Evolutionary conservation across 257 asterid genomes (phyloP), one percentile per base, ranked within the genome.

Genomic region (Primulina huaijiensis): DNA sequence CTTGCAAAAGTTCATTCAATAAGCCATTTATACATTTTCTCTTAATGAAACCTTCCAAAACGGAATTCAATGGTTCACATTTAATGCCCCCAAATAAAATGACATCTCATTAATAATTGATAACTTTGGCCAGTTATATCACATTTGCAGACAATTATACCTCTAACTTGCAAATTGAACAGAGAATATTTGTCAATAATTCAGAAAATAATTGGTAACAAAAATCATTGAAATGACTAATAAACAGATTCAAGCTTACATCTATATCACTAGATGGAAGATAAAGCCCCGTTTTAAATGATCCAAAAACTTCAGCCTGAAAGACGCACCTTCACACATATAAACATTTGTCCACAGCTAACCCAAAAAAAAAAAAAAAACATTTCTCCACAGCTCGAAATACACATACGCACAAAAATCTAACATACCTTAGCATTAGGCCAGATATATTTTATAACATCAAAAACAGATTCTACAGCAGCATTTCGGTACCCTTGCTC

Each of bases 241-340:
- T 3, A 69, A 60, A 20, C 12, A 64, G 58, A 46, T 55, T 38
- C 43, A 70, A 62, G 65, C 96, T 87, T 85, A 94, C 99, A 79
- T 94, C 99, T 11, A 94, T 80, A 73, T 94, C 99, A 46, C 99
- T 94, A 40, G 97, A 87, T 30, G 99, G 99, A 74, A 94, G 96
- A 76, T 91, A 94, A 69, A 94, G 93, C 57, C 99, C 97, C 0
- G 99, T 94, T 83, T 78, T 85, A 85, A 94, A 91, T 33, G 99
- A 94, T 56, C 99, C 99, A 73, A 94, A 94, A 77, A 94, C 90
- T 79, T 94, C 97, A 19, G 84, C 86, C 99, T 94, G 92, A 83
- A 81, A 62, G 76, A 66, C 34, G 57, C 65, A 65, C 60, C 56
- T 71, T 38, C 56, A 17, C n/a, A 11, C 56, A 30, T 46, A 68